Base-by-base conservation (phyloP, 306 rosid species). In the Calophaca sinica region DNA sequence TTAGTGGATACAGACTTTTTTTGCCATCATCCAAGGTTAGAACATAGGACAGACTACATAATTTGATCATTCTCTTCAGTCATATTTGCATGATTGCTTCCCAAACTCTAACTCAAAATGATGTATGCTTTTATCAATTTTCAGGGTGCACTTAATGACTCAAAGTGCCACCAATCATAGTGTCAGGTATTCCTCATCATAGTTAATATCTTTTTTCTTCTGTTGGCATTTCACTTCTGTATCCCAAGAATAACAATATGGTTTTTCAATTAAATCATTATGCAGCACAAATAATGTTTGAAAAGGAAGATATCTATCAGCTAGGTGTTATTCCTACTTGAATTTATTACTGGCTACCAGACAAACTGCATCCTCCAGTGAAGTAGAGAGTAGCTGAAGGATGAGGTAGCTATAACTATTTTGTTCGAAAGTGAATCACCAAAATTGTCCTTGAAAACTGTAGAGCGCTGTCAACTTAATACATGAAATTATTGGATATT, bases 261-360 rank as follows among this genome's bases (percentile, higher is more conserved):
- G 20, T 39, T 72, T 32, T 20, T 29, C 46, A 28, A 42, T 26
- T 14, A 69, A 15, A 49, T 28, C 12, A 45, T 60, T 31, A 67
- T 53, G 81, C 87, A 89, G 89, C 69, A 64, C 51, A 2, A 86
- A 76, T 42, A 73, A 57, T 59, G 89, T n/a, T 86, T 15, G 97
- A 91, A 68, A 90, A 96, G 83, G 98, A 92, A 83, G 99, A 96
- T 45, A 92, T 96, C 13, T 92, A 82, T 67, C 88, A 89, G 66
- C 65, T 94, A 31, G 98, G 98, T 20, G 86, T 92, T 13, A 88
- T 94, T 82, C n/a, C 86, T 94, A 62, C 93, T 94, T 29, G 88
- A 94, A 87, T 77, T 91, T 48, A 84, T 94, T 13, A 94, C 94
- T 5, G 98, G 98, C n/a, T n/a, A n/a, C n/a, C 1, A 89, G 80